A percentile compares a stretch with the other conserved stretches of the same genome.
Evolutionary conservation across 2,329 filamentous ascomycete species (phyloP).

Genomic region (Ciborinia camelliae): DNA sequence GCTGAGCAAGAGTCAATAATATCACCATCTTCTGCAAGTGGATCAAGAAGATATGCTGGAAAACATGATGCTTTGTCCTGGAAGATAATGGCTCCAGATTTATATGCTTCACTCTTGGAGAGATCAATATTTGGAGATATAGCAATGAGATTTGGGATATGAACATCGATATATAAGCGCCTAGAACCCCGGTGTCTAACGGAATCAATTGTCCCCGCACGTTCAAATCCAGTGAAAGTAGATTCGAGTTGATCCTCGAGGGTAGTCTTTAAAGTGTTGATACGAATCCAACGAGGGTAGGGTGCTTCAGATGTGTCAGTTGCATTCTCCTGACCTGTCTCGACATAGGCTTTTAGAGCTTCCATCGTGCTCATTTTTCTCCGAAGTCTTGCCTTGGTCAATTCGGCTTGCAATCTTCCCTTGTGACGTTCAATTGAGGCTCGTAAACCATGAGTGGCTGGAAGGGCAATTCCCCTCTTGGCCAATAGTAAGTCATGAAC

Average conservation of each 20-base stretch:
- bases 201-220: constrained; percentile 53
- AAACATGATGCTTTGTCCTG: constrained; percentile 98
- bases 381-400: constrained; percentile 74
- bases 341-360: constrained; percentile 58
- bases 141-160: constrained; percentile 82
- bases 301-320: constrained; percentile 36
- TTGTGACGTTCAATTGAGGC: constrained; percentile 77
- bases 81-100: constrained; percentile 73
- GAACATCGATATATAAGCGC: constrained; percentile 67
- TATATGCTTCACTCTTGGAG: constrained; percentile 70
- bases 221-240: constrained; percentile 65
- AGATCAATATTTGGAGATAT: constrained; percentile 70
- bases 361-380: constrained; percentile 67
- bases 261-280: constrained; percentile 75
- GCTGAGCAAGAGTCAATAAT: constrained; percentile 92
- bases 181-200: constrained; percentile 50
- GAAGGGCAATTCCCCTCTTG: constrained; percentile 78
- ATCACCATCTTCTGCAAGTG: constrained; percentile 63
- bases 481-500: constrained; percentile 82
- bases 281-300: constrained; percentile 87
- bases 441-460: constrained; percentile 73
- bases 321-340: constrained; percentile 47
- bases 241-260: constrained; percentile 68
- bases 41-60: constrained; percentile 81
- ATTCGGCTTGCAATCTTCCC: constrained; percentile 73